phyloP scores from a whole-genome alignment of 805 yeast species.

The Candida xiaguanensis region DNA sequence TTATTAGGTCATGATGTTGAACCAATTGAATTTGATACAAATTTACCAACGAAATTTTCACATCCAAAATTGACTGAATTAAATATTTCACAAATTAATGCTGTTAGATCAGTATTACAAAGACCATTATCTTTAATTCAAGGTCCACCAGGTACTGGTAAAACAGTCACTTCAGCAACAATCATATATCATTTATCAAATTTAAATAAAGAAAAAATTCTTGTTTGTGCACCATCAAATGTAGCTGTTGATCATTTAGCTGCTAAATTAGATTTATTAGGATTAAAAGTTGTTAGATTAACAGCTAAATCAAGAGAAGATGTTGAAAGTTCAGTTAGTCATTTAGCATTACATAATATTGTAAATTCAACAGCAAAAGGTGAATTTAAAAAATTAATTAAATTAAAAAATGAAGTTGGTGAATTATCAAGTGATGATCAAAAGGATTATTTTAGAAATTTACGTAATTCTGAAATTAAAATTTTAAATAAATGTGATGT shows the following conservation, averaged over 20 bases:
- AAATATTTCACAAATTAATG: slow-evolving; percentile 75
- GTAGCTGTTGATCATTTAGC: slow-evolving; percentile 94
- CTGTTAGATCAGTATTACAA: slow-evolving; percentile 65
- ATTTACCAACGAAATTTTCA: slow-evolving; percentile 59
- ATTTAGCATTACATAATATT: slow-evolving; percentile 53
- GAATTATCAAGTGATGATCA: slow-evolving; percentile 60
- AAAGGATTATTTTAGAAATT: slow-evolving; percentile 31
- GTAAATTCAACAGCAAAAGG: slow-evolving; percentile 49
- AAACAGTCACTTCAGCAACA: slow-evolving; percentile 89
- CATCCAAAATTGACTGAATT: slow-evolving; percentile 66
- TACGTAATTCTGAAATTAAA: slow-evolving; percentile 46
- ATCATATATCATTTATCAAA: slow-evolving; percentile 73
- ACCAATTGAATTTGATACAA: slow-evolving; percentile 55
- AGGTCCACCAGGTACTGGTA: slow-evolving; percentile 87
- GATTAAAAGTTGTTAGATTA: slow-evolving; percentile 73
- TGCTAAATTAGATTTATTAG: slow-evolving; percentile 61
- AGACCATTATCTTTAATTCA: slow-evolving; percentile 80
- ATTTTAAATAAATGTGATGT: slow-evolving; percentile 63
- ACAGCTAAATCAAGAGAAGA: slow-evolving; percentile 79
- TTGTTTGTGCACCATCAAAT: slow-evolving; percentile 94
- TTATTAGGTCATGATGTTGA: slow-evolving; percentile 77
- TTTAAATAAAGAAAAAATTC: slow-evolving; percentile 56
- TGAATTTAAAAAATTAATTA: slow-evolving; percentile 55
- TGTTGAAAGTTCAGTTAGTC: slow-evolving; percentile 60
- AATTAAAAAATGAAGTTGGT: slow-evolving; percentile 61